These are phyloP conservation scores for Hansenula lynferdii DNA, from an alignment of 1,139 yeast genomes.

Conservation along the genomic window DNA sequence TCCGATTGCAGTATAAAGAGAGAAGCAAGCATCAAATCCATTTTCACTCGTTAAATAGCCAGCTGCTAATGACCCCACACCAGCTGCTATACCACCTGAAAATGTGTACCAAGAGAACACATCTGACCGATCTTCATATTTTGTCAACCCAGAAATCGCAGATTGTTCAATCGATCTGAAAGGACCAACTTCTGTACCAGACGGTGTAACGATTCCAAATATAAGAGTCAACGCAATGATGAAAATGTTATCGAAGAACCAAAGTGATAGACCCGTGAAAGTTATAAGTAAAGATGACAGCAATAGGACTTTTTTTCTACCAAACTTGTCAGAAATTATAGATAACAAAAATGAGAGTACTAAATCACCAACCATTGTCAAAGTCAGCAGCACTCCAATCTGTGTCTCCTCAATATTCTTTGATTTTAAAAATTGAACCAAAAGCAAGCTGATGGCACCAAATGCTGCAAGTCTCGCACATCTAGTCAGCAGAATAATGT, in stretches of 20 bases:
- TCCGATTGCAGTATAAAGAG: slow-evolving; percentile 53
- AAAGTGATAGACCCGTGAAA: slow-evolving; percentile 61
- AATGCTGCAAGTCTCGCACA: slow-evolving; percentile 37
- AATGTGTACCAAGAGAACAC: slow-evolving; percentile 56
- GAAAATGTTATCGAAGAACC: slow-evolving; percentile 44
- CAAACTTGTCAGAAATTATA: slow-evolving; percentile 72
- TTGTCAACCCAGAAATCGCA: slow-evolving; percentile 74
- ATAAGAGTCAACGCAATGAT: slow-evolving; percentile 58
- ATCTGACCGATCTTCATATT: slow-evolving; percentile 62
- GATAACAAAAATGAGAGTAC: slow-evolving; percentile 65
- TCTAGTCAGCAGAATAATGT: slow-evolving; percentile 29
- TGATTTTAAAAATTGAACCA: slow-evolving; percentile 48
- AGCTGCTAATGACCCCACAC: slow-evolving; percentile 63
- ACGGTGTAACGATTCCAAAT: slow-evolving; percentile 76
- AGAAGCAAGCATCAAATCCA: slow-evolving; percentile 54
- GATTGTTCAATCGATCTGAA: slow-evolving; percentile 89
- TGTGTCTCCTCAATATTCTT: slow-evolving; percentile 50
- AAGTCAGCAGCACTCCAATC: slow-evolving; percentile 78
- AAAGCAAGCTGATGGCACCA: slow-evolving; percentile 38
- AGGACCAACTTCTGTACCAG: slow-evolving; percentile 93
- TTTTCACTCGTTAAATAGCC: slow-evolving; percentile 55
- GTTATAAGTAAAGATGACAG: slow-evolving; percentile 70
- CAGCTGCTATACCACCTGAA: slow-evolving; percentile 69
- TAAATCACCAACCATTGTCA: slow-evolving; percentile 79
- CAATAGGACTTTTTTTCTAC: slow-evolving; percentile 61